Base-by-base conservation (phyloP, 805 yeast species). In the Metschnikowia gelsemii region DNA sequence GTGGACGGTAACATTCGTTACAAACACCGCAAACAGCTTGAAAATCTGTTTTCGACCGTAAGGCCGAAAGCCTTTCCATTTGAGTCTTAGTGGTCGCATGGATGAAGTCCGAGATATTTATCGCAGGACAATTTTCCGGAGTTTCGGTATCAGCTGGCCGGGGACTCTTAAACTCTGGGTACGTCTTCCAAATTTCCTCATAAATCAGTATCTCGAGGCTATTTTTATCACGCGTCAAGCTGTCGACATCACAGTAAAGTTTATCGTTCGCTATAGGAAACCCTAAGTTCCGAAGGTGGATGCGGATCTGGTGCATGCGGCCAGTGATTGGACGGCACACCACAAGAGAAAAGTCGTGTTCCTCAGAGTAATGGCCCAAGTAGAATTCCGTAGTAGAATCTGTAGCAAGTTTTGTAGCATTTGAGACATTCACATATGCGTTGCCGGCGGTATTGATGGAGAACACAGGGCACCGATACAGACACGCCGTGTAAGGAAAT, bases 271-370 rank as follows among this genome's bases (percentile, higher is more conserved):
- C 32, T 28, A 52, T 52, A 4, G 57, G 55, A 20, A 23, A 33
- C 8, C 73, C 72, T 46, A 77, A 35, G 47, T 75, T 71, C 17
- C 79, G 55, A 9, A 78, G 56, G 54, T 78, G 83, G 4, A 78
- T 75, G 9, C 83, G 59, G 19, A 78, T 76, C 54, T 78, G 83
- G 56, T 78, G 83, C 56, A 75, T 75, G 46, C 73, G 63, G 0
- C 83, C 83, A 0, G 80, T 73, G 5, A 71, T 44, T 0, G 82
- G 82, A 30, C 54, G 55, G 47, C 82, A 78, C 41, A 53, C 41
- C 1, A 78, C 77, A 1, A 78, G 55, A 47, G 78, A 73, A 42
- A 75, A 60, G 43, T 67, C 42, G 9, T 48, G 17, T 1, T 46
- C 40, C 1, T 43, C 14, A 43, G 54, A 56, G 49, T 70, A 73